Evolutionary conservation across 805 yeast species (phyloP).

Genomic region (Saturnispora quitensis): DNA sequence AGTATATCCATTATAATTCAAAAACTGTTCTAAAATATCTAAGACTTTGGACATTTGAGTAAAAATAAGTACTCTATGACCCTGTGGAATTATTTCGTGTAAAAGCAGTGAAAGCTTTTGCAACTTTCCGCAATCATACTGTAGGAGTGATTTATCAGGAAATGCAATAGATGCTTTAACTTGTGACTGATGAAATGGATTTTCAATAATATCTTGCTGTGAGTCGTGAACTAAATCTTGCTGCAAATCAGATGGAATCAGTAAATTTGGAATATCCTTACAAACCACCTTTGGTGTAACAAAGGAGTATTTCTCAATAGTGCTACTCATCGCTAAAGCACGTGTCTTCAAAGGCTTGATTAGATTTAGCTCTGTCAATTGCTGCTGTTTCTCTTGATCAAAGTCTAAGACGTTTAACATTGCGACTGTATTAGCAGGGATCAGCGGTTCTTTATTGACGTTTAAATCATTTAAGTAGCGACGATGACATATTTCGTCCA

Average conservation of each 20-base stretch:
- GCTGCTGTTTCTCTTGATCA: conserved; percentile 24
- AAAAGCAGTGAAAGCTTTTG: conserved; percentile 73
- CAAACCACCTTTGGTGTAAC: conserved; percentile 83
- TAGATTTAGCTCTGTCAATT: conserved; percentile 26
- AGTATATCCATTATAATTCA: conserved; percentile 89
- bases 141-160: conserved; percentile 87
- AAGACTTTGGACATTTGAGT: conserved; percentile 97
- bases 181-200: conserved; percentile 74
- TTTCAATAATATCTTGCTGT: conserved; percentile 21
- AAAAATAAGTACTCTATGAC: conserved; percentile 90
- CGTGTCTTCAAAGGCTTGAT: conserved; percentile 36
- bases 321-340: conserved; percentile 33
- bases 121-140: conserved; percentile 94
- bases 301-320: conserved; percentile 69
- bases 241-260: conserved; percentile 33
- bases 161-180: conserved; percentile 85
- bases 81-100: conserved; percentile 70
- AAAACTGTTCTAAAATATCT: conserved; percentile 85
- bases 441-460: conserved; percentile 57
- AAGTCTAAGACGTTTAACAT: conserved; percentile 28
- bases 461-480: conserved; percentile 58
- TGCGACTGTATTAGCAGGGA: conserved; percentile 48
- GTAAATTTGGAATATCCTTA: conserved; percentile 52
- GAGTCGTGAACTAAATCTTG: conserved; percentile 25
- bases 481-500: conserved; percentile 46